Percentiles rank a stretch among this genome's conserved stretches.
phyloP scores from a whole-genome alignment of 768 basidiomycete species.

The Trametes cingulata region DNA sequence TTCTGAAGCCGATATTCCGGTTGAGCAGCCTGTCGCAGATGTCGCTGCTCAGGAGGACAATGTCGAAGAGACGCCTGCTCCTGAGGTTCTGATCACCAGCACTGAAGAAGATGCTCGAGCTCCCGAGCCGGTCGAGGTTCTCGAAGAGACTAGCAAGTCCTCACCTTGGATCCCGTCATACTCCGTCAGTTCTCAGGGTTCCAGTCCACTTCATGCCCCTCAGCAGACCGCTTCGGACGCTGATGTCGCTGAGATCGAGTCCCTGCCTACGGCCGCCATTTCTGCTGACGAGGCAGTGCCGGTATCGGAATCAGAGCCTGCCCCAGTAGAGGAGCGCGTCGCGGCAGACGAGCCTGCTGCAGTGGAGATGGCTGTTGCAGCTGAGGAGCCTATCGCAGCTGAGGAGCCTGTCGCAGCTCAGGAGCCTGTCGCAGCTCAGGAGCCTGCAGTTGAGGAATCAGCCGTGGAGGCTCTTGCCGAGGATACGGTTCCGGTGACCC shows the following conservation, averaged over 20 bases:
- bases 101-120: conserved; percentile 5
- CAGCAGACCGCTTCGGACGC: conserved; percentile 14
- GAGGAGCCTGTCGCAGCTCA: conserved; percentile 1
- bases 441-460: neutral
- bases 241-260: conserved; percentile 20
- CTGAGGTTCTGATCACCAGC: neutral
- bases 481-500: neutral
- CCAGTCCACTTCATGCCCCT: conserved; percentile 24
- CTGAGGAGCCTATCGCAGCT: neutral
- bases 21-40: neutral
- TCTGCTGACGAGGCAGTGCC: neutral
- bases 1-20: neutral
- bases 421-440: neutral
- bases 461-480: conserved; percentile 3
- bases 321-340: neutral
- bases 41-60: neutral
- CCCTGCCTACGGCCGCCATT: conserved; percentile 11
- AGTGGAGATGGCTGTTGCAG: neutral
- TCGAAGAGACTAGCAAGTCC: conserved; percentile 15
- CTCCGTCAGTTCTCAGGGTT: conserved; percentile 29
- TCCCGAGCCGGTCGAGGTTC: neutral
- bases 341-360: neutral
- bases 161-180: conserved; percentile 30
- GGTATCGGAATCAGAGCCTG: neutral
- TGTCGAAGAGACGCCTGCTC: neutral